These are phyloP conservation scores for Triticum timopheevii DNA, from an alignment of 176 grass and related monocot genomes.

Conservation along the genomic window DNA sequence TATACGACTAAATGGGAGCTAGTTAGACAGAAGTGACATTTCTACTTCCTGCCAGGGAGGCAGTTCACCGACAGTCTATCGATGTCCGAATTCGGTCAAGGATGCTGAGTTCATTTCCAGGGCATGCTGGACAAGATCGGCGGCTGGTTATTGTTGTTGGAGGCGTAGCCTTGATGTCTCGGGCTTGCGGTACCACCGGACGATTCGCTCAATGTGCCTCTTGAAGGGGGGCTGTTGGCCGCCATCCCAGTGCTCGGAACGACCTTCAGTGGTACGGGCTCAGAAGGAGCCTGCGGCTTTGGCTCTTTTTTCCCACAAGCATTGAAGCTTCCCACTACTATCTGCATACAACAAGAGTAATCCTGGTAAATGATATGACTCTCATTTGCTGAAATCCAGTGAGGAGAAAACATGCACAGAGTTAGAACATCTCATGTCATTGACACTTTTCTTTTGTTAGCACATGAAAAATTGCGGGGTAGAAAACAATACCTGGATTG, in stretches of 20 bases:
- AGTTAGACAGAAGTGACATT: conserved; percentile 31
- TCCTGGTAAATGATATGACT: not conserved
- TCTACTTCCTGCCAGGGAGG: conserved; percentile 18
- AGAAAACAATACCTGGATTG: conserved; percentile 66
- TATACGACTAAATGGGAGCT: conserved; percentile 38
- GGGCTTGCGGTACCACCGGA: conserved; percentile 75
- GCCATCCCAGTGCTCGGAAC: conserved; percentile 13
- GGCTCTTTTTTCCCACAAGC: conserved; percentile 60
- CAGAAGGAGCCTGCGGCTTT: conserved; percentile 45
- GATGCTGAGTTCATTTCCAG: conserved; percentile 71
- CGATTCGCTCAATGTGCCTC: conserved; percentile 71
- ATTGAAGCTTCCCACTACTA: conserved; percentile 83
- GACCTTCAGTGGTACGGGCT: conserved; percentile 41
- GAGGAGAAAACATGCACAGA: not conserved
- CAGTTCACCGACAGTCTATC: not conserved
- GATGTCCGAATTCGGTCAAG: not conserved
- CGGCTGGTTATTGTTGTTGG: conserved; percentile 55
- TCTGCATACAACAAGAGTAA: conserved; percentile 36
- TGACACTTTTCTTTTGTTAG: not conserved
- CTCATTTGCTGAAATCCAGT: not conserved
- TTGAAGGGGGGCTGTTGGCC: conserved; percentile 61
- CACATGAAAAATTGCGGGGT: not conserved
- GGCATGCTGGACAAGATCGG: conserved; percentile 61
- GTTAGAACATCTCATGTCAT: not conserved
- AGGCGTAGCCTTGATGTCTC: conserved; percentile 49